These are phyloP conservation scores for Chaetoceros muelleri DNA, from an alignment of 108 stramenopile genomes.

Conservation along the genomic window DNA sequence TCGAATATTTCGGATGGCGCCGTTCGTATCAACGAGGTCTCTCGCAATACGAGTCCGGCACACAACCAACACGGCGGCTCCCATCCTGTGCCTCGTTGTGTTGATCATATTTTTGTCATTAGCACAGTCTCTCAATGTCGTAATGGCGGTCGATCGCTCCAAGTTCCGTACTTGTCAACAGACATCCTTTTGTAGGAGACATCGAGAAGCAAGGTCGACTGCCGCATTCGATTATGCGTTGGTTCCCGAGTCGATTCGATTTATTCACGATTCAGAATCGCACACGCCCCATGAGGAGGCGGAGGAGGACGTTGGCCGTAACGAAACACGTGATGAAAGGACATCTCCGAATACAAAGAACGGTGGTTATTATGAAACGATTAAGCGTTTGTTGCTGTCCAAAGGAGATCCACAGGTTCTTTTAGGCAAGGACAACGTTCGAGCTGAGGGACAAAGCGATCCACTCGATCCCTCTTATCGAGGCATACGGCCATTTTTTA, in stretches of 20 bases:
- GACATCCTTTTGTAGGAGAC: conserved; percentile 94
- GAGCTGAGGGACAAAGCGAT: background rate
- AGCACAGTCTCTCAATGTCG: background rate
- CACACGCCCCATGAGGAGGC: conserved; percentile 16
- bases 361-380: background rate
- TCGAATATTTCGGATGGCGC: too few species aligned
- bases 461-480: conserved; percentile 36
- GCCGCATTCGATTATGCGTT: conserved; percentile 51
- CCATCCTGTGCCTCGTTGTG: background rate
- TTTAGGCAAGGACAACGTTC: background rate
- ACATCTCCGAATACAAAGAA: background rate
- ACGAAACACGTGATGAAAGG: background rate
- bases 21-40: too few species aligned
- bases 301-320: background rate
- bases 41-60: too few species aligned
- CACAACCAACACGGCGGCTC: too few species aligned
- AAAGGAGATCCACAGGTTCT: background rate
- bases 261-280: too few species aligned
- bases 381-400: background rate
- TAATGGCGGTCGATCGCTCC: conserved; percentile 84
- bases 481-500: conserved; percentile 53
- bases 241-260: conserved; percentile 36
- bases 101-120: too few species aligned
- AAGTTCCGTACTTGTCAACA: conserved; percentile 97
- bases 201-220: conserved; percentile 52